phyloP scores from a whole-genome alignment of 1,139 yeast genomes.

The Suhomyces bokatorum region DNA sequence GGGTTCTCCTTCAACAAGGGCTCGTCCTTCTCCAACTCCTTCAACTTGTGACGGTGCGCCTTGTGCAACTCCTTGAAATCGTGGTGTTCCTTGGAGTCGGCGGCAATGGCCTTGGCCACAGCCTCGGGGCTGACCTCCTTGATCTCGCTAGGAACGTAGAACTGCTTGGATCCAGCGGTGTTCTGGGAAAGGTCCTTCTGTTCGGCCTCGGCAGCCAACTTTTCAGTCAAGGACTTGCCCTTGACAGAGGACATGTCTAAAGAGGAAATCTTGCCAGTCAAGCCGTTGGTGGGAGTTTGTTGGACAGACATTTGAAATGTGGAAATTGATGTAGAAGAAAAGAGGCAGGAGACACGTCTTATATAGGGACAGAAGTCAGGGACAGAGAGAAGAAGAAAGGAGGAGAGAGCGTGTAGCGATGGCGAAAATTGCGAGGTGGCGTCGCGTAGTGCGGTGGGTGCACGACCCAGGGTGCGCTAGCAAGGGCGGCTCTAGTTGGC shows the following conservation, averaged over 20 bases:
- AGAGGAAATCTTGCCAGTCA: conserved; percentile 47
- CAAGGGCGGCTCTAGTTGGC: background rate
- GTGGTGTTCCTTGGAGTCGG: conserved; percentile 39
- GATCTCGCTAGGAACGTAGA: conserved; percentile 20
- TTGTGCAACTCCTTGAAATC: conserved; percentile 59
- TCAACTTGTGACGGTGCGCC: conserved; percentile 69
- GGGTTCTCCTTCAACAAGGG: conserved; percentile 85
- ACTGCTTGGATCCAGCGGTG: conserved; percentile 25
- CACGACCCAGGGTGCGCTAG: conserved; percentile 2
- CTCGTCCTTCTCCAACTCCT: conserved; percentile 81
- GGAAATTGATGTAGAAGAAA: conserved; percentile 1
- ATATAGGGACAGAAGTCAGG: conserved; percentile 4
- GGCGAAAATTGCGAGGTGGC: conserved; percentile 5
- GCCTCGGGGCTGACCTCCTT: conserved; percentile 12
- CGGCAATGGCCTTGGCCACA: conserved; percentile 18
- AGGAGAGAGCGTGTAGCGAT: conserved; percentile 2
- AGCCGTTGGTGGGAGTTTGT: conserved; percentile 51
- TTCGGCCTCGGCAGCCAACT: conserved; percentile 48
- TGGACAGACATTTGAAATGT: conserved; percentile 33
- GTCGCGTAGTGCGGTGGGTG: conserved; percentile 4
- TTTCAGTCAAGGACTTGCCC: conserved; percentile 45
- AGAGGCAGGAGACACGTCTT: conserved; percentile 1
- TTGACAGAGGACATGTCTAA: conserved; percentile 37
- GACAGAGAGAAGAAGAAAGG: conserved; percentile 2
- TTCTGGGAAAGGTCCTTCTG: conserved; percentile 41